Evolutionary conservation across 768 basidiomycete species (phyloP).

Genomic region (Podaxis sp.): DNA sequence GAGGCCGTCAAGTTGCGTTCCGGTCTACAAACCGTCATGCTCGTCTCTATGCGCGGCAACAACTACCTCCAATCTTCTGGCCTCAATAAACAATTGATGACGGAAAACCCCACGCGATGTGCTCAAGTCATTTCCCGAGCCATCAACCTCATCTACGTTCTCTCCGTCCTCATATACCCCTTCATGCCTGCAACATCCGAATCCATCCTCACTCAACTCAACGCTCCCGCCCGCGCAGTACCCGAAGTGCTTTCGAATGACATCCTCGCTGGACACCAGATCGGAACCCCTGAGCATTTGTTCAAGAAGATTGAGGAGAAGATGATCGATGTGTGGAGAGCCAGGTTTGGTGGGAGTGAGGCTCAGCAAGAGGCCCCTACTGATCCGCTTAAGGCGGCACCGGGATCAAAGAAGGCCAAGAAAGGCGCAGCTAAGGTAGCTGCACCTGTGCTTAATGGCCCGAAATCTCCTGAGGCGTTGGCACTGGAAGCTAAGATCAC

Average conservation of each 20-base stretch:
- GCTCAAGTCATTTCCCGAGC: constrained; percentile 89
- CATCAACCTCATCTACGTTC: constrained; percentile 88
- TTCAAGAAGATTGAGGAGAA: constrained; percentile 95
- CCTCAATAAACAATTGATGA: constrained; percentile 87
- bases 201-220: constrained; percentile 81
- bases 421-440: constrained; percentile 45
- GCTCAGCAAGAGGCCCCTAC: constrained; percentile 36
- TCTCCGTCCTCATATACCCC: constrained; percentile 85
- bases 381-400: constrained; percentile 43
- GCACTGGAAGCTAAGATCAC: constrained; percentile 74
- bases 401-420: constrained; percentile 58
- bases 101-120: constrained; percentile 78
- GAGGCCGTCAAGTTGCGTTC: constrained; percentile 87
- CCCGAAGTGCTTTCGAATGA: constrained; percentile 75
- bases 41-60: constrained; percentile 86
- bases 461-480: constrained; percentile 71
- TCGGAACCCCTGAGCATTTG: constrained; percentile 85
- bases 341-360: constrained; percentile 72
- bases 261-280: constrained; percentile 81
- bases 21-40: constrained; percentile 88
- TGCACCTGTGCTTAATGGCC: constrained; percentile 43
- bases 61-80: constrained; percentile 91
- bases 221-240: constrained; percentile 82
- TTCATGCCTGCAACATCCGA: constrained; percentile 94
- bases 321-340: constrained; percentile 80